phyloP scores from a whole-genome alignment of 1,139 yeast genomes.

The Eremothecium coryli region DNA sequence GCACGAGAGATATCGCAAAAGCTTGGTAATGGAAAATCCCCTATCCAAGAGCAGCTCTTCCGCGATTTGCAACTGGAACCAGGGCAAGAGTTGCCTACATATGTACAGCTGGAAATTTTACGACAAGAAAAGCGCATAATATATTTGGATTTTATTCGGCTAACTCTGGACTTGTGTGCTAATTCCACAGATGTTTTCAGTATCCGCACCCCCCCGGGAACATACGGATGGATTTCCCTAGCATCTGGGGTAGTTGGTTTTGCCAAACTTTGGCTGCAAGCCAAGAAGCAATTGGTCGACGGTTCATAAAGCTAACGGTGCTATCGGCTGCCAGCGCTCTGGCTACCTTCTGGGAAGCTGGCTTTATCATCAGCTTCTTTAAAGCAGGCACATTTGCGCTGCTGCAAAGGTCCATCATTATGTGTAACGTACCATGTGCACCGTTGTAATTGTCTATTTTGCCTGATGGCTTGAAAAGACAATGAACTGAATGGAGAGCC shows the following conservation, averaged over 20 bases:
- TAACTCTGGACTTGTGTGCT: slow-evolving; percentile 36
- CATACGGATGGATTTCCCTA: slow-evolving; percentile 28
- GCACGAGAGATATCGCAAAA: slow-evolving; percentile 26
- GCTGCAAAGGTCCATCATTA: too few relatives aligned
- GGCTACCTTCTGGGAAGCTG: too few relatives aligned
- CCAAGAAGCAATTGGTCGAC: slow-evolving; percentile 29
- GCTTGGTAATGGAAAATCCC: slow-evolving; percentile 17
- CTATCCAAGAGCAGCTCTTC: slow-evolving; percentile 28
- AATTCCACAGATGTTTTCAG: slow-evolving; percentile 38
- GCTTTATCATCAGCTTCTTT: too few relatives aligned
- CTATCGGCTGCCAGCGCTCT: too few relatives aligned
- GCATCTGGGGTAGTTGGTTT: slow-evolving; percentile 36
- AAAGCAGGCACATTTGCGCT: too few relatives aligned
- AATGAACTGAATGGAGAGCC: too few relatives aligned
- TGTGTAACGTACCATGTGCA: too few relatives aligned
- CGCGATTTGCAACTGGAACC: slow-evolving; percentile 24
- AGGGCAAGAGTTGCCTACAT: slow-evolving; percentile 12
- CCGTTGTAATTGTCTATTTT: too few relatives aligned
- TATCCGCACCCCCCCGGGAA: slow-evolving; percentile 30
- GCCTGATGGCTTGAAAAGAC: too few relatives aligned
- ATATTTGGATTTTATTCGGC: slow-evolving; percentile 33
- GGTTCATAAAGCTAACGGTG: too few relatives aligned
- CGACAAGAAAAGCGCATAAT: slow-evolving; percentile 30
- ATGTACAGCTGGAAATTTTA: slow-evolving; percentile 27
- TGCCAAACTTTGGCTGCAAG: slow-evolving; percentile 34